These are phyloP conservation scores for Saccharomycopsis phalli DNA, from an alignment of 1,139 yeast genomes.

Conservation along the genomic window DNA sequence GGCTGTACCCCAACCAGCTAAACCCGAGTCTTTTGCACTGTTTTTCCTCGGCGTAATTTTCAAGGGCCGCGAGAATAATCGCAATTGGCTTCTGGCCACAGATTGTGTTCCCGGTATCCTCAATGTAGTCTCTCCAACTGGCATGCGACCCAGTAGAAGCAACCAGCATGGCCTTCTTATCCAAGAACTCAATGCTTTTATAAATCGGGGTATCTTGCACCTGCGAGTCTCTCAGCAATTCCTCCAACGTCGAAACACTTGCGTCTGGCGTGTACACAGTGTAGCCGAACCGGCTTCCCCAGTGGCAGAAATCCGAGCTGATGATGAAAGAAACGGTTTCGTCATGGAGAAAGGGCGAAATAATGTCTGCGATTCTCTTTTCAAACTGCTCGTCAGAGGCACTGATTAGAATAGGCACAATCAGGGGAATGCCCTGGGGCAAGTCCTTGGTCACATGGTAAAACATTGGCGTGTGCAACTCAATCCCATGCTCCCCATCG, in stretches of 20 bases:
- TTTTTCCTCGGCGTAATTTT: slow-evolving; percentile 22
- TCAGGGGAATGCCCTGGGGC: slow-evolving; percentile 37
- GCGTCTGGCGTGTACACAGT: slow-evolving; percentile 43
- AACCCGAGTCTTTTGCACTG: slow-evolving; percentile 30
- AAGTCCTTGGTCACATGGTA: slow-evolving; percentile 35
- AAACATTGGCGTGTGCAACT: slow-evolving; percentile 85
- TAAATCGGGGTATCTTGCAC: slow-evolving; percentile 37
- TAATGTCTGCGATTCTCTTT: slow-evolving; percentile 35
- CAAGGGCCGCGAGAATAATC: slow-evolving; percentile 48
- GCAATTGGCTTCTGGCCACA: slow-evolving; percentile 88
- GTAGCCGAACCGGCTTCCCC: slow-evolving; percentile 81
- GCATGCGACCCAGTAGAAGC: slow-evolving; percentile 45
- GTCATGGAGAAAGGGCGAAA: slow-evolving; percentile 49
- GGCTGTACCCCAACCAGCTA: slow-evolving; percentile 76
- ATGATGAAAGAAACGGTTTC: slow-evolving; percentile 61
- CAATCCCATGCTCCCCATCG: slow-evolving; percentile 85
- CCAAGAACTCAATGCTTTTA: slow-evolving; percentile 65
- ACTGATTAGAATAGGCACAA: slow-evolving; percentile 79
- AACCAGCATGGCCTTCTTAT: slow-evolving; percentile 58
- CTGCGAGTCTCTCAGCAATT: slow-evolving; percentile 24
- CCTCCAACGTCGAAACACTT: slow-evolving; percentile 23
- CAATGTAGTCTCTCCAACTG: slow-evolving; percentile 62
- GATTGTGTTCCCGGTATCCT: slow-evolving; percentile 71
- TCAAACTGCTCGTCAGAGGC: slow-evolving; percentile 43
- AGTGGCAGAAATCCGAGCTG: slow-evolving; percentile 92